Percentiles rank a stretch among this genome's conserved stretches.
Conservation (phyloP, 768 basidiomycete species). For the Macrolepiota albuminosa region DNA sequence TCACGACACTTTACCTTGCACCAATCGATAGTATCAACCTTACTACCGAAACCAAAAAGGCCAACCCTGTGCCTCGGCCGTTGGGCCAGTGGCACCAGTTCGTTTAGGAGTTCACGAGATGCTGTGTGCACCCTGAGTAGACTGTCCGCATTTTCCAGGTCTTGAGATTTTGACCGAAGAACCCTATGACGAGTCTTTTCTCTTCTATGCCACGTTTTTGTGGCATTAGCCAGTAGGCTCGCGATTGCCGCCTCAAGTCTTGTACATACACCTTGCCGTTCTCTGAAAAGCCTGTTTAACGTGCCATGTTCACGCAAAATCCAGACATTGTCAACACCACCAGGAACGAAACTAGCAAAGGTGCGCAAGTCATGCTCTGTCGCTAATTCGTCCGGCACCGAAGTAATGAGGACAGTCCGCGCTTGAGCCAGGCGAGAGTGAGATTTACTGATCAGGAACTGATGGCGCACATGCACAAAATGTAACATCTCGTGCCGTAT, state of each 20-base stretch:
- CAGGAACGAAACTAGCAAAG: constrained; percentile 62
- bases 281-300: constrained; percentile 37
- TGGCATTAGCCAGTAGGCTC: not conserved
- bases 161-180: not conserved
- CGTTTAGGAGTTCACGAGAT: not conserved
- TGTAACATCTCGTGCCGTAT: constrained; percentile 54
- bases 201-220: not conserved
- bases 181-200: not conserved
- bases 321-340: constrained; percentile 67
- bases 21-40: not conserved
- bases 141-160: not conserved
- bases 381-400: constrained; percentile 50
- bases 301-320: constrained; percentile 49
- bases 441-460: constrained; percentile 53
- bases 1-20: not conserved
- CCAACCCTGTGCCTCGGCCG: not conserved
- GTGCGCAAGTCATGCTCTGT: constrained; percentile 42
- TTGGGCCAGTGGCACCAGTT: not conserved
- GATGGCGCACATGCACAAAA: constrained; percentile 51
- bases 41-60: not conserved
- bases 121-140: not conserved
- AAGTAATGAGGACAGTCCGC: constrained; percentile 63
- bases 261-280: constrained; percentile 40
- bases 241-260: constrained; percentile 58
- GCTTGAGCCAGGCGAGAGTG: constrained; percentile 62